phyloP scores from a whole-genome alignment of 2,329 filamentous ascomycete species.

The Septoria linicola region DNA sequence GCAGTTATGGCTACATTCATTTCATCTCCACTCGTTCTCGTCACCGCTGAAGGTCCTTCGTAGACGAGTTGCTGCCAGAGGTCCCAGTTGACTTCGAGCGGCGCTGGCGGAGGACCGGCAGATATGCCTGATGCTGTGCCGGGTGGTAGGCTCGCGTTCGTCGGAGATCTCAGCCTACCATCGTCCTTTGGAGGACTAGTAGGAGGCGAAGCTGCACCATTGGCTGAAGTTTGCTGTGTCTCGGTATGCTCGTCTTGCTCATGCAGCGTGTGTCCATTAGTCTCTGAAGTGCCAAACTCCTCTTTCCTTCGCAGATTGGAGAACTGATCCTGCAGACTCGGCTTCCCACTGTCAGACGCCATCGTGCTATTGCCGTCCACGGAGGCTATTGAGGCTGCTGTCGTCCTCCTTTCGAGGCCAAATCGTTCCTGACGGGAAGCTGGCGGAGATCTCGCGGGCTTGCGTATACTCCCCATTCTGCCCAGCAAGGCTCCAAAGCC shows the following conservation, averaged over 20 bases:
- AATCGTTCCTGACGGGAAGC: constrained; percentile 26
- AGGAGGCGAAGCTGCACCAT: constrained; percentile 39
- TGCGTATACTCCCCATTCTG: constrained; percentile 57
- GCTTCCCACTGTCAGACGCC: constrained; percentile 34
- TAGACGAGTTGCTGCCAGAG: constrained; percentile 96
- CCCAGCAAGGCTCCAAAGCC: constrained; percentile 81
- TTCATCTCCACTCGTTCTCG: constrained; percentile 83
- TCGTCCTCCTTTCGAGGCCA: constrained; percentile 30
- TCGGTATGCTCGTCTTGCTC: constrained; percentile 20
- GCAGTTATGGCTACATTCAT: constrained; percentile 86
- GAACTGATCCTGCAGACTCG: constrained; percentile 49
- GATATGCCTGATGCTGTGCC: constrained; percentile 82
- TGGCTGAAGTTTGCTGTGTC: constrained; percentile 36
- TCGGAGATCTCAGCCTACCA: constrained; percentile 54
- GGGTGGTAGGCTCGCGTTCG: constrained; percentile 70
- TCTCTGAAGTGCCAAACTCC: constrained; percentile 38
- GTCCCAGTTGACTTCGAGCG: constrained; percentile 89
- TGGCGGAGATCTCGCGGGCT: constrained; percentile 56
- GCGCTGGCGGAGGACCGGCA: constrained; percentile 71
- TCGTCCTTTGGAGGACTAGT: constrained; percentile 26
- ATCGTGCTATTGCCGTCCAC: constrained; percentile 28
- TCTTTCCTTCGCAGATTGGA: constrained; percentile 47
- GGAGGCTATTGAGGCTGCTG: constrained; percentile 27
- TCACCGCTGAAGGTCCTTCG: constrained; percentile 84
- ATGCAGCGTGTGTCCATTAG: constrained; percentile 19